A percentile compares a stretch with the other conserved stretches of the same genome.
phyloP scores from a whole-genome alignment of 352 stramenopile species.

The Pythium scleroteichum region DNA sequence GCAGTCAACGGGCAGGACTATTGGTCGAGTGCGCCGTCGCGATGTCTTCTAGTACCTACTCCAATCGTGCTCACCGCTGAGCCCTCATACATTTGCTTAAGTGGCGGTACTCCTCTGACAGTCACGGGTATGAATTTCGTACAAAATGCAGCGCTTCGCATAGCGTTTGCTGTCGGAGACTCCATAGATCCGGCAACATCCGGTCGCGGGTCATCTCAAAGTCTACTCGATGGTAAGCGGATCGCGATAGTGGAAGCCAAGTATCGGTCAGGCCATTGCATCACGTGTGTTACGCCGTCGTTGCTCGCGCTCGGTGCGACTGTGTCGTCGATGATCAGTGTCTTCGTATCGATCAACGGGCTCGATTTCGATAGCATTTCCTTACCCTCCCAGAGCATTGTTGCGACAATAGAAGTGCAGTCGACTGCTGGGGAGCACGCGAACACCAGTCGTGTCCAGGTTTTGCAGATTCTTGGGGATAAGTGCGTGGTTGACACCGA shows the following conservation, averaged over 20 bases:
- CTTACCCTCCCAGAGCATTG: conserved; percentile 14
- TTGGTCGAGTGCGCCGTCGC: conserved; percentile 31
- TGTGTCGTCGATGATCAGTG: conserved; percentile 20
- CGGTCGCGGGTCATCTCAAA: no score
- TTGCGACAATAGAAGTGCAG: background rate
- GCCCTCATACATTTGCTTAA: conserved; percentile 30
- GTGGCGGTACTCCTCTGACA: conserved; percentile 30
- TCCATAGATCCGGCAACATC: background rate
- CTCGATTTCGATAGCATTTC: conserved; percentile 47
- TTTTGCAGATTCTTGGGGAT: background rate
- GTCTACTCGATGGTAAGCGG: conserved; percentile 6
- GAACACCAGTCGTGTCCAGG: background rate
- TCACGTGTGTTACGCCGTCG: conserved; percentile 35
- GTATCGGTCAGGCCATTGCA: conserved; percentile 30
- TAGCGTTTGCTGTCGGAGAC: conserved; percentile 32
- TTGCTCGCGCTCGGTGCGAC: conserved; percentile 19
- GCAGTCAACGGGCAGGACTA: conserved; percentile 47
- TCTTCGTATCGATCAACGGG: conserved; percentile 37
- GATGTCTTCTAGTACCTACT: conserved; percentile 22
- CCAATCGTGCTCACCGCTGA: conserved; percentile 24
- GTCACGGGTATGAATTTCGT: conserved; percentile 43
- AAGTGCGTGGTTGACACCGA: conserved; percentile 21
- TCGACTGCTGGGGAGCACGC: background rate
- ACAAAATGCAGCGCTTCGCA: conserved; percentile 28
- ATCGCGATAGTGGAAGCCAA: conserved; percentile 34